Evolutionary conservation across 352 stramenopile species (phyloP).

Genomic region (Elongisporangium anandrum): DNA sequence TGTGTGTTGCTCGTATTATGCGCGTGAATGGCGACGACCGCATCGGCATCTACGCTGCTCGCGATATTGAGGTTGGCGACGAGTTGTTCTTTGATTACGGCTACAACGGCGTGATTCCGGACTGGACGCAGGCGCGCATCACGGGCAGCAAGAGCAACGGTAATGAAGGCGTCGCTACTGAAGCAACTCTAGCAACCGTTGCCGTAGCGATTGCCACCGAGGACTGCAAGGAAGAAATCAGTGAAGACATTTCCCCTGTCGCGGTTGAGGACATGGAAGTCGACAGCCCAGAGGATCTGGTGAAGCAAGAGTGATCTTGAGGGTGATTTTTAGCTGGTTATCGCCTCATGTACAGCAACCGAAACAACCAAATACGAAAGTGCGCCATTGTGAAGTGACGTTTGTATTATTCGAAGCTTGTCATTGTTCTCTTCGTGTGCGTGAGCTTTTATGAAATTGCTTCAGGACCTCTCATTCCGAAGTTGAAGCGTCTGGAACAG

Average conservation of each 20-base stretch:
- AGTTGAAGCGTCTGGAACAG: too few species aligned
- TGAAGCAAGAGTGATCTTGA: background rate
- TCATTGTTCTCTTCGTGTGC: too few species aligned
- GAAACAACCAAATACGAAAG: too few species aligned
- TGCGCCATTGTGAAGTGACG: too few species aligned
- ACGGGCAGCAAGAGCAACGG: slow-evolving; percentile 9
- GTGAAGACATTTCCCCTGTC: background rate
- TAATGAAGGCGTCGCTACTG: background rate
- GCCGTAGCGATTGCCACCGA: background rate
- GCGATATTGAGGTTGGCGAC: slow-evolving; percentile 82
- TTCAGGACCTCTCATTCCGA: too few species aligned
- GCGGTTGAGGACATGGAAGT: background rate
- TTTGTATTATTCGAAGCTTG: too few species aligned
- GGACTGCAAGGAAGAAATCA: slow-evolving; percentile 15
- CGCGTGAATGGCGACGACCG: slow-evolving; percentile 89
- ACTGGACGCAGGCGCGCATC: slow-evolving; percentile 74
- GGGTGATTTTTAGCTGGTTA: too few species aligned
- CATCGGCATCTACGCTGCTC: slow-evolving; percentile 92
- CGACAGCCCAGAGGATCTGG: background rate
- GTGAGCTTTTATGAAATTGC: too few species aligned
- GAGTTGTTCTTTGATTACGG: slow-evolving; percentile 87
- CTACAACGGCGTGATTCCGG: slow-evolving; percentile 74
- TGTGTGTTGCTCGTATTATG: slow-evolving; percentile 87
- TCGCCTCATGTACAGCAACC: too few species aligned
- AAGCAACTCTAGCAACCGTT: background rate